Percentiles rank a stretch among this genome's conserved stretches.
Conservation (phyloP, 2,329 filamentous ascomycete genomes). For the Arachnomyces sp. region DNA sequence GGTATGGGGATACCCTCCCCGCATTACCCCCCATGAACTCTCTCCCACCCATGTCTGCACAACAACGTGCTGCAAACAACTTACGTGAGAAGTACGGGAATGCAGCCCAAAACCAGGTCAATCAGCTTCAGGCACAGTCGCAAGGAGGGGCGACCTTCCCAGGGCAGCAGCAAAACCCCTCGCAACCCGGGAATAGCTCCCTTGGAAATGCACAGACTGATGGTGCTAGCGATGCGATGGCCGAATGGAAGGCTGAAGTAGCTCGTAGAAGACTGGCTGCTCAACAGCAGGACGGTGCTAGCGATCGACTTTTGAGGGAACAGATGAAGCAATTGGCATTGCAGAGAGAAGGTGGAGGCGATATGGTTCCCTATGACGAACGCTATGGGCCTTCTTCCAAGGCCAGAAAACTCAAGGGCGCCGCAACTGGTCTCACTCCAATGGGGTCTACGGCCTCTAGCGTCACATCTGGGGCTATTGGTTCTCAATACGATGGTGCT, state of each 20-base stretch:
- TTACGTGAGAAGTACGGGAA: conserved; percentile 42
- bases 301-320: conserved; percentile 33
- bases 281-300: conserved; percentile 25
- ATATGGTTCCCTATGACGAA: conserved; percentile 36
- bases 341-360: conserved; percentile 38
- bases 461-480: conserved; percentile 9
- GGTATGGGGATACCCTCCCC: conserved; percentile 31
- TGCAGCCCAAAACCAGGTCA: conserved; percentile 35
- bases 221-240: conserved; percentile 56
- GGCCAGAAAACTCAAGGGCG: conserved; percentile 31
- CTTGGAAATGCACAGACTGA: conserved; percentile 60
- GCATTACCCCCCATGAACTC: conserved; percentile 28
- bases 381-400: conserved; percentile 25
- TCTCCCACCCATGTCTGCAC: conserved; percentile 31
- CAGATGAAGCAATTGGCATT: conserved; percentile 35
- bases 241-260: conserved; percentile 44
- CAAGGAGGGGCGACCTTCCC: conserved; percentile 28
- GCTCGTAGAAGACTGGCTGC: conserved; percentile 34
- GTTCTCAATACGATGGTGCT: conserved; percentile 49
- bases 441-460: conserved; percentile 9
- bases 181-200: conserved; percentile 32
- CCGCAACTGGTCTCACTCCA: conserved; percentile 6
- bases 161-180: conserved; percentile 27
- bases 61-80: conserved; percentile 46
- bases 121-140: conserved; percentile 35